Percentiles rank a stretch among this genome's conserved stretches.
These are phyloP conservation scores for Penicillium goetzii DNA, from an alignment of 495 filamentous ascomycete species.

Conservation along the genomic window DNA sequence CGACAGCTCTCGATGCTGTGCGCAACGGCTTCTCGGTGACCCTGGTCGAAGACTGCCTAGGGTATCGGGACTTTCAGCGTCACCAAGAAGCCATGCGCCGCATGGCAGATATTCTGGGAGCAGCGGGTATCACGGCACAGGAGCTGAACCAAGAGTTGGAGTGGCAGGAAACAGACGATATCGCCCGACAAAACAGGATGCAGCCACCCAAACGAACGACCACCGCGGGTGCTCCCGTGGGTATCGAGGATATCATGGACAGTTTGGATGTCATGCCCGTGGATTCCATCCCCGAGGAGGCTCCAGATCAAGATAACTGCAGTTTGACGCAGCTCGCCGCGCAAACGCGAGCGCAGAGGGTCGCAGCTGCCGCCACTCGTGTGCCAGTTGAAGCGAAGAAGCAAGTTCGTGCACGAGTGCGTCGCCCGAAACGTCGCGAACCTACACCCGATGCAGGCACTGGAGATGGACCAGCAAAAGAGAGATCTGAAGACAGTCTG, in stretches of 20 bases:
- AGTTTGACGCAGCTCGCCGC: conserved; percentile 31
- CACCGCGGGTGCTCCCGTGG: conserved; percentile 25
- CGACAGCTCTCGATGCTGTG: conserved; percentile 89
- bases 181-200: conserved; percentile 32
- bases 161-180: conserved; percentile 48
- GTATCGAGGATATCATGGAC: conserved; percentile 46
- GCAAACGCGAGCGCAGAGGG: conserved; percentile 22
- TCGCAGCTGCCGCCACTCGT: conserved; percentile 13
- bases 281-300: conserved; percentile 21
- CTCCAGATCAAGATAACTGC: conserved; percentile 25
- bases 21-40: conserved; percentile 83
- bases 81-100: conserved; percentile 77
- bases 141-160: conserved; percentile 61
- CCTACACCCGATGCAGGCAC: conserved; percentile 26
- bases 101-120: conserved; percentile 76
- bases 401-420: conserved; percentile 34
- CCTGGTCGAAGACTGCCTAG: conserved; percentile 86
- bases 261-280: conserved; percentile 36
- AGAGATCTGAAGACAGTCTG: conserved; percentile 51
- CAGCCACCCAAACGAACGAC: conserved; percentile 23
- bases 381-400: conserved; percentile 24
- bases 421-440: conserved; percentile 40
- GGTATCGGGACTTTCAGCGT: conserved; percentile 71
- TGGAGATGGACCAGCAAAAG: background rate
- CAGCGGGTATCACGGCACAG: conserved; percentile 61